Percentiles rank a stretch among this genome's conserved stretches.
Evolutionary conservation across 768 basidiomycete genomes (phyloP).

Genomic region (Mycena indigotica): DNA sequence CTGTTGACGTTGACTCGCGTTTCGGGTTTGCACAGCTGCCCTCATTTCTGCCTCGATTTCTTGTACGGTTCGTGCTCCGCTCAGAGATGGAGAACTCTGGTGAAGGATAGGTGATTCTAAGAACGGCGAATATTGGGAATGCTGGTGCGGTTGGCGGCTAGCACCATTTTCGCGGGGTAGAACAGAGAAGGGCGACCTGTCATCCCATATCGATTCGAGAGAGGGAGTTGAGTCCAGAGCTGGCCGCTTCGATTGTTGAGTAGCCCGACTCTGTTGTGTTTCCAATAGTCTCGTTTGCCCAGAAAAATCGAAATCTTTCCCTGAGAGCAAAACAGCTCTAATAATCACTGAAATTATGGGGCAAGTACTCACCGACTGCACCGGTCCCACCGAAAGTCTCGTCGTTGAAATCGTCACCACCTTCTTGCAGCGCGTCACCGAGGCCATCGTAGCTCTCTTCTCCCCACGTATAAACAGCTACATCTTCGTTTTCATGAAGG

Average conservation of each 20-base stretch:
- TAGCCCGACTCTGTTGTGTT: slow-evolving; percentile 28
- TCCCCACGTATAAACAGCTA: slow-evolving; percentile 92
- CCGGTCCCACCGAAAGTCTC: slow-evolving; percentile 87
- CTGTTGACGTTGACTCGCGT: slow-evolving; percentile 40
- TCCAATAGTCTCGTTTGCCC: slow-evolving; percentile 36
- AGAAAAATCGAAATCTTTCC: slow-evolving; percentile 91
- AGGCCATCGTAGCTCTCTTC: slow-evolving; percentile 89
- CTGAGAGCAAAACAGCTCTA: slow-evolving; percentile 42
- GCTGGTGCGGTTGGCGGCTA: slow-evolving; percentile 41
- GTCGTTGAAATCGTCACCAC: slow-evolving; percentile 91
- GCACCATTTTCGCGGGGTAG: slow-evolving; percentile 58
- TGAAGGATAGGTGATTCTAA: slow-evolving; percentile 31
- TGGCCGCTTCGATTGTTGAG: slow-evolving; percentile 26
- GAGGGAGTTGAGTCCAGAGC: slow-evolving; percentile 45
- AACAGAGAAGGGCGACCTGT: slow-evolving; percentile 74
- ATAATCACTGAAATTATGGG: slow-evolving; percentile 8
- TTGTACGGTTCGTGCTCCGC: slow-evolving; percentile 63
- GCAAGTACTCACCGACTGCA: slow-evolving; percentile 63
- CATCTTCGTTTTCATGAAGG: slow-evolving; percentile 68
- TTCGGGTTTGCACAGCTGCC: slow-evolving; percentile 50
- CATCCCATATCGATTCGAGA: slow-evolving; percentile 79
- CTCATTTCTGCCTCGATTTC: slow-evolving; percentile 87
- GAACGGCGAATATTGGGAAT: slow-evolving; percentile 44
- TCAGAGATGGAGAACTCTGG: slow-evolving; percentile 35
- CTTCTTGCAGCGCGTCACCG: slow-evolving; percentile 84